Percentiles rank a stretch among this genome's conserved stretches.
Conservation (phyloP, 129 eudicot species). For the Scalesia atractyloides region DNA sequence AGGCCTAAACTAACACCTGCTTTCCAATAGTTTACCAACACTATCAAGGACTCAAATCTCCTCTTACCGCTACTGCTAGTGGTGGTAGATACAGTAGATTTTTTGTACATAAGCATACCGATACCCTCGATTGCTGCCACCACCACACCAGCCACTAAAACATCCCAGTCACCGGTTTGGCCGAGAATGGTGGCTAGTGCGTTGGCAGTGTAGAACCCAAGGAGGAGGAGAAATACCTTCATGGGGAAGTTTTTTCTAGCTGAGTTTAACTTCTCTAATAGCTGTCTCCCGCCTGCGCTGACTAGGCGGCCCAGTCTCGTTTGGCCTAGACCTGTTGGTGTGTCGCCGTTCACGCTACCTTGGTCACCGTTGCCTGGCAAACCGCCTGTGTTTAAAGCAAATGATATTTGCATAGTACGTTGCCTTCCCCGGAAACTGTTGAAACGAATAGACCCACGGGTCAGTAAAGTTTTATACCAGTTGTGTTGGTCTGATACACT, state of each 20-base stretch:
- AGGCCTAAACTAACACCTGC: constrained; percentile 98
- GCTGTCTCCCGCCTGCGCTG: constrained; percentile 70
- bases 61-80: constrained; percentile 23
- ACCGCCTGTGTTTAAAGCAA: constrained; percentile 76
- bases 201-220: constrained; percentile 94
- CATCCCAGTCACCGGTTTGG: constrained; percentile 98
- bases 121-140: constrained; percentile 96
- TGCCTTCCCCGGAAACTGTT: constrained; percentile 40
- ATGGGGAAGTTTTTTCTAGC: constrained; percentile 86
- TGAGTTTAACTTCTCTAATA: constrained; percentile 72
- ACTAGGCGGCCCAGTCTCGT: constrained; percentile 88
- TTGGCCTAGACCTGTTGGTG: constrained; percentile 60
- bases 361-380: constrained; percentile 54
- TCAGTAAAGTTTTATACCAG: background rate
- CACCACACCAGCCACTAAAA: constrained; percentile 88
- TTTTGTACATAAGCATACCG: constrained; percentile 80
- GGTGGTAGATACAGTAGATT: constrained; percentile 20
- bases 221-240: constrained; percentile 92
- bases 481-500: background rate
- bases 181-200: constrained; percentile 96
- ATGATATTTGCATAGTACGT: constrained; percentile 41
- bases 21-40: constrained; percentile 90
- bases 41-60: constrained; percentile 70
- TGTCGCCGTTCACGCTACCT: constrained; percentile 44
- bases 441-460: constrained; percentile 3